Evolutionary conservation across 108 stramenopile species (phyloP).

Genomic region (Cyclotella distinguenda): DNA sequence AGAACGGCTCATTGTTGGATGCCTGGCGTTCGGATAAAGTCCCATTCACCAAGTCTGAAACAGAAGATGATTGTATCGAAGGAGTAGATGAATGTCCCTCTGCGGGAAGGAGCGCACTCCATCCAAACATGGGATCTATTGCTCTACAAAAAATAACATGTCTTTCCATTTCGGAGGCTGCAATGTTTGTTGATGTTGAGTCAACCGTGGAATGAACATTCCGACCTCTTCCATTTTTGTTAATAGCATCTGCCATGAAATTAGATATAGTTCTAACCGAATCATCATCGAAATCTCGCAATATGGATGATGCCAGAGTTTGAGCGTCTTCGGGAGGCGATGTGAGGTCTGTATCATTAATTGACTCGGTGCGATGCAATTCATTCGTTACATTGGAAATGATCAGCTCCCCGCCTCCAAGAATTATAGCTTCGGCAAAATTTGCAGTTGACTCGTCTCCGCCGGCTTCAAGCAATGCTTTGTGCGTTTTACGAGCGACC

Average conservation of each 20-base stretch:
- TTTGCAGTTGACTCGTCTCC: not conserved
- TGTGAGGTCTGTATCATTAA: not conserved
- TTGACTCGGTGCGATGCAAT: not conserved
- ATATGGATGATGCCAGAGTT: not conserved
- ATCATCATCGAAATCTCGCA: not conserved
- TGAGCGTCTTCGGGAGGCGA: not conserved
- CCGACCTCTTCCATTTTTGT: not conserved
- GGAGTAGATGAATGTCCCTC: not conserved
- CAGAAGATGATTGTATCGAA: not conserved
- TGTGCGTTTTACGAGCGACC: not conserved
- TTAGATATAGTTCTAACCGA: not conserved
- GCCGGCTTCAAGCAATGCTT: not conserved
- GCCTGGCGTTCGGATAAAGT: too few species aligned
- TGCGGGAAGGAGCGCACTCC: not conserved
- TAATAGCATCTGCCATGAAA: not conserved
- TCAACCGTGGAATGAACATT: not conserved
- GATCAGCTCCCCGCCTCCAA: slow-evolving; percentile 9
- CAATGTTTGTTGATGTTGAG: not conserved
- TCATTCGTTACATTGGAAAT: not conserved
- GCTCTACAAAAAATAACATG: not conserved
- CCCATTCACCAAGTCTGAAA: not conserved
- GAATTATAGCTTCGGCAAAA: not conserved
- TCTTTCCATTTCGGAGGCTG: not conserved
- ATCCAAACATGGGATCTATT: not conserved
- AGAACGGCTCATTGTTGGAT: too few species aligned